Percentiles rank a stretch among this genome's conserved stretches.
phyloP scores from a whole-genome alignment of 2,329 filamentous ascomycete species.

The Clarireedia homoeocarpa region DNA sequence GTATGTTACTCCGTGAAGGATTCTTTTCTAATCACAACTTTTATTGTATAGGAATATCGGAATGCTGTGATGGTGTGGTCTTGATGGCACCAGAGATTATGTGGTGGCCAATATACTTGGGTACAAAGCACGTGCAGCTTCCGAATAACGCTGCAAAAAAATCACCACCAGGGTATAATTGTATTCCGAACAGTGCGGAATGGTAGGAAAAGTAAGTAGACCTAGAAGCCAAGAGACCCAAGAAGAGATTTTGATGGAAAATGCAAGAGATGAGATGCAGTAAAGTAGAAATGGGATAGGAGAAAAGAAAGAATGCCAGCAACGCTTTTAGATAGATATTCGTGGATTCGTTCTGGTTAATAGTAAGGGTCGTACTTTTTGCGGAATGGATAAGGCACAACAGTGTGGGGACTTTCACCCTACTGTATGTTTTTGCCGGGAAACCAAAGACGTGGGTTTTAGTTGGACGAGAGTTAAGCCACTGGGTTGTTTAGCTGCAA shows the following conservation, averaged over 20 bases:
- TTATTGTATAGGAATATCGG: slow-evolving; percentile 6
- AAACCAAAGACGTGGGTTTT: slow-evolving; percentile 16
- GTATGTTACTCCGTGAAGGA: background rate
- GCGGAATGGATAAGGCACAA: slow-evolving; percentile 13
- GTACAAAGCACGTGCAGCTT: slow-evolving; percentile 18
- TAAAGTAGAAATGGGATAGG: slow-evolving; percentile 11
- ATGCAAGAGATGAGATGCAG: slow-evolving; percentile 13
- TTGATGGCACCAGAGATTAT: slow-evolving; percentile 13
- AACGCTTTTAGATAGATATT: slow-evolving; percentile 1
- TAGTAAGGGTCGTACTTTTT: slow-evolving; percentile 6
- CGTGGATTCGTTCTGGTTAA: slow-evolving; percentile 5
- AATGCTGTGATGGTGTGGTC: slow-evolving; percentile 4
- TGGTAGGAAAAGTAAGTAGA: background rate
- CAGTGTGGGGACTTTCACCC: slow-evolving; percentile 21
- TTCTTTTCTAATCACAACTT: slow-evolving; percentile 11
- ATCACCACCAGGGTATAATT: slow-evolving; percentile 24
- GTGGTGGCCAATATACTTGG: slow-evolving; percentile 20
- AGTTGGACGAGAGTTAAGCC: slow-evolving; percentile 16
- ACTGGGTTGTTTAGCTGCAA: slow-evolving; percentile 20
- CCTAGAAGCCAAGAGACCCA: background rate
- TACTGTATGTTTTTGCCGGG: slow-evolving; percentile 17
- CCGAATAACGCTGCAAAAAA: slow-evolving; percentile 13
- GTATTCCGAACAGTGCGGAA: background rate
- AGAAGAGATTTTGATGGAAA: slow-evolving; percentile 8
- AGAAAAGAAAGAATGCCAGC: slow-evolving; percentile 6